phyloP scores from a whole-genome alignment of 768 basidiomycete genomes.

The Leccinellum luteum region DNA sequence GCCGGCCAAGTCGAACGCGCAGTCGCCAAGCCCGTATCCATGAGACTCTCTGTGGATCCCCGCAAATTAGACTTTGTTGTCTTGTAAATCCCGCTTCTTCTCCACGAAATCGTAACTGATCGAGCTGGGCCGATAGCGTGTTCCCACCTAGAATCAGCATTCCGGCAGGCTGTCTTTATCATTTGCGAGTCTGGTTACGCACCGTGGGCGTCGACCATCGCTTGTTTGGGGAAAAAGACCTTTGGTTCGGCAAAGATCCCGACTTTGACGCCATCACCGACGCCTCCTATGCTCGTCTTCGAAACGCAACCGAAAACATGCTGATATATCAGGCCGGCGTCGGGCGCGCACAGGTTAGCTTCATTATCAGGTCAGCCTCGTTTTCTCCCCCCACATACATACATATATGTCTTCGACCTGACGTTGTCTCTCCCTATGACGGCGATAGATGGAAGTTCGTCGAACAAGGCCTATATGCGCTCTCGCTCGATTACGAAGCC shows the following conservation, averaged over 20 bases:
- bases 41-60: conserved; percentile 52
- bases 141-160: conserved; percentile 59
- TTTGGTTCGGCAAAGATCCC: conserved; percentile 66
- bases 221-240: conserved; percentile 59
- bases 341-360: conserved; percentile 55
- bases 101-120: not conserved
- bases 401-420: not conserved
- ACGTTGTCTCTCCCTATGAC: not conserved
- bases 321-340: conserved; percentile 55
- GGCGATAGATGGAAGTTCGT: conserved; percentile 48
- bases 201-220: conserved; percentile 58
- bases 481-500: conserved; percentile 65
- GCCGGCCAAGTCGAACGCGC: conserved; percentile 54
- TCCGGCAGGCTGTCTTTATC: conserved; percentile 52
- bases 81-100: conserved; percentile 44
- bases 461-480: conserved; percentile 45
- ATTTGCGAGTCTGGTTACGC: conserved; percentile 64
- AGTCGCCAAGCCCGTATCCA: conserved; percentile 44
- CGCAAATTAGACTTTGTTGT: conserved; percentile 55
- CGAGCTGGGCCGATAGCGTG: conserved; percentile 32
- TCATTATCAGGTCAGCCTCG: conserved; percentile 46
- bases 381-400: no score
- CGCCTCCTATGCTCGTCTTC: conserved; percentile 53
- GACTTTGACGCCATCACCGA: conserved; percentile 58
- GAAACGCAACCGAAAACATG: conserved; percentile 39